Base-by-base conservation (phyloP, 441 rosid genomes). In the Kokia cookei region DNA sequence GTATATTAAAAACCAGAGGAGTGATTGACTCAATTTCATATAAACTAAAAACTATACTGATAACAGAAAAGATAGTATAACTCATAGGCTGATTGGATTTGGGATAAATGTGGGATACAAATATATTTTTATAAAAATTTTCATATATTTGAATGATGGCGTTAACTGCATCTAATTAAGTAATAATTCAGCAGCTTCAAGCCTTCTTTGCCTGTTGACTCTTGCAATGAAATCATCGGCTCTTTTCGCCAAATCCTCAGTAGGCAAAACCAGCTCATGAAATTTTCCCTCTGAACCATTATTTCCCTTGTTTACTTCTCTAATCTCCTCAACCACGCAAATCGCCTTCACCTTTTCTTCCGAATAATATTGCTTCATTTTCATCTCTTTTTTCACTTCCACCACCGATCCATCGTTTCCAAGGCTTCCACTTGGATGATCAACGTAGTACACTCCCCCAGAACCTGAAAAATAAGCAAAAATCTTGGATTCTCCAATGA, bases 141-240 rank as follows among this genome's bases (percentile, higher is more conserved):
- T 9, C 13, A n/a, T 51, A 51, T 51, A 6, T 51, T 51, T n/a
- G 57, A 15, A 51, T 15, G 55, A n/a, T n/a, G 17, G 5, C 37
- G 37, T 19, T 15, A 17, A 51, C 55, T n/a, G 9, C 10, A 5
- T 40, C 24, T 55, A 22, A 22, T 55, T 58, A 17, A 12, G 15
- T 29, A 13, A 27, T 12, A 27, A 59, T 59, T 17, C 5, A 27
- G 75, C 5, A 59, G 75, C 83, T 78, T 85, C 90, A 60, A 85
- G 82, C 77, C 73, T 79, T 73, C 84, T 79, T 73, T 76, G 80
- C 43, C 78, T 82, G 70, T 86, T 84, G 51, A 84, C 82, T 71
- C 86, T 79, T 73, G 86, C 86, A 68, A 86, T 86, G 75, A 86
- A 75, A 71, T 84, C 85, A 67, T 84, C 86, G 57, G 83, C 88